phyloP scores from a whole-genome alignment of 306 rosid species.

The Pterocarpus macrocarpus region DNA sequence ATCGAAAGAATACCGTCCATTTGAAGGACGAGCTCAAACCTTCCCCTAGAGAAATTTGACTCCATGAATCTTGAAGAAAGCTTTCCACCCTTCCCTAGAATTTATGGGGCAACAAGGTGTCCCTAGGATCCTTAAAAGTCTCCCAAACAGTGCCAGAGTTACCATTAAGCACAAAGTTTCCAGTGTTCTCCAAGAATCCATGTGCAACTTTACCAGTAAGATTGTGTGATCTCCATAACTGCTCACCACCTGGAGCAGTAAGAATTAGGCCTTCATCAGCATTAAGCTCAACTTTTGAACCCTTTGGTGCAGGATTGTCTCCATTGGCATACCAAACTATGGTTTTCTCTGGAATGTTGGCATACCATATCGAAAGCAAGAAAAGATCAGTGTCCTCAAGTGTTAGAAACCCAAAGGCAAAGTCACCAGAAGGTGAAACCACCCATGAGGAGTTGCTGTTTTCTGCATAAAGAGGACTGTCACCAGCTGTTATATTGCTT shows the following conservation, averaged over 20 bases:
- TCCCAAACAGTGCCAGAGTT: conserved; percentile 48
- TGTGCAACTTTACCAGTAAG: background rate
- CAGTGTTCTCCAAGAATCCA: conserved; percentile 49
- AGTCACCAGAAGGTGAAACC: conserved; percentile 67
- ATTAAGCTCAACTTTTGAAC: conserved; percentile 55
- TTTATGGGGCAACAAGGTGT: conserved; percentile 65
- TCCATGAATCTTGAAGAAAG: conserved; percentile 50
- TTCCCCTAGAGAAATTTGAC: conserved; percentile 50
- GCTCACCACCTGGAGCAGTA: conserved; percentile 39
- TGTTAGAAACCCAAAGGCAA: conserved; percentile 66
- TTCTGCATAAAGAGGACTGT: conserved; percentile 43
- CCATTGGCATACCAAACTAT: conserved; percentile 65
- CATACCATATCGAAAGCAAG: conserved; percentile 67
- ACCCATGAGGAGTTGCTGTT: conserved; percentile 51
- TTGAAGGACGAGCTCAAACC: conserved; percentile 52
- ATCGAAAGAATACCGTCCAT: conserved; percentile 52
- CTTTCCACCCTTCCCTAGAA: conserved; percentile 25
- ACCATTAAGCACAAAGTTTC: conserved; percentile 57
- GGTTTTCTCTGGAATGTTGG: conserved; percentile 49
- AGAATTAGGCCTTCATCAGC: conserved; percentile 52
- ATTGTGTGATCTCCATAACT: conserved; percentile 39
- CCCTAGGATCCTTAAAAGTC: conserved; percentile 51
- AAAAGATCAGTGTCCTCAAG: conserved; percentile 25
- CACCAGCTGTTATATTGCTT: conserved; percentile 42
- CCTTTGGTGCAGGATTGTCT: conserved; percentile 48